Conservation (phyloP, 768 basidiomycete genomes). For the Strobilomyces echinocephalus region DNA sequence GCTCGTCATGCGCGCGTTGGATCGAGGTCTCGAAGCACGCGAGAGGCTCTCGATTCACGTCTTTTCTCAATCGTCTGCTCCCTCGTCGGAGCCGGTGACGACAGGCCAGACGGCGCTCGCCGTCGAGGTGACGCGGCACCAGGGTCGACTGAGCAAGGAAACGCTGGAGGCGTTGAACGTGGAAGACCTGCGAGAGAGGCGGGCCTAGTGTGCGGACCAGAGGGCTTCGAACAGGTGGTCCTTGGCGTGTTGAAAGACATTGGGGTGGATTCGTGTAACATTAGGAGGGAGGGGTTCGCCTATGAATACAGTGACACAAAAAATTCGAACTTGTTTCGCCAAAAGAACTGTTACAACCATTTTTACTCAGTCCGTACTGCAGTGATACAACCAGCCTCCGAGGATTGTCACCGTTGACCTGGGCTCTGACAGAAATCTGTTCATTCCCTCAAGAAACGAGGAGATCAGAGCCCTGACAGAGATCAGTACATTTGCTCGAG, state of each 20-base stretch:
- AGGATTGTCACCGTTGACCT: neutral
- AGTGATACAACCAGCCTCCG: neutral
- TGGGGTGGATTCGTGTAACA: conserved; percentile 31
- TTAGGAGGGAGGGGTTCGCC: conserved; percentile 39
- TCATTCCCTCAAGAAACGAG: neutral
- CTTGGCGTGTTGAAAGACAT: conserved; percentile 30
- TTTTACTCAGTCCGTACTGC: neutral
- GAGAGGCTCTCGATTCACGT: conserved; percentile 35
- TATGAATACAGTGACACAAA: no score
- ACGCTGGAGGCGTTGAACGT: conserved; percentile 6
- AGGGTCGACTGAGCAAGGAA: conserved; percentile 17
- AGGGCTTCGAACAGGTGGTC: conserved; percentile 39
- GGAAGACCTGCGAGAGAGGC: conserved; percentile 19
- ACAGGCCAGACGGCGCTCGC: conserved; percentile 12
- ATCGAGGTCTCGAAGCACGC: neutral
- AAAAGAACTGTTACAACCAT: no score
- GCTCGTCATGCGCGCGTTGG: conserved; percentile 24
- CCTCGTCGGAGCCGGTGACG: neutral
- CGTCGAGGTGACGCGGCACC: conserved; percentile 16
- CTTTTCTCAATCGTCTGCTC: conserved; percentile 25
- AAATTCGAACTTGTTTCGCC: no score
- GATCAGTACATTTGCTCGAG: no score
- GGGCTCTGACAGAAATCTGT: neutral
- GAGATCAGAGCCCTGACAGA: neutral
- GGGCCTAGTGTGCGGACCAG: conserved; percentile 50